Base-by-base conservation (phyloP, 2,329 filamentous ascomycete genomes). In the Paecilomyces variotii region DNA sequence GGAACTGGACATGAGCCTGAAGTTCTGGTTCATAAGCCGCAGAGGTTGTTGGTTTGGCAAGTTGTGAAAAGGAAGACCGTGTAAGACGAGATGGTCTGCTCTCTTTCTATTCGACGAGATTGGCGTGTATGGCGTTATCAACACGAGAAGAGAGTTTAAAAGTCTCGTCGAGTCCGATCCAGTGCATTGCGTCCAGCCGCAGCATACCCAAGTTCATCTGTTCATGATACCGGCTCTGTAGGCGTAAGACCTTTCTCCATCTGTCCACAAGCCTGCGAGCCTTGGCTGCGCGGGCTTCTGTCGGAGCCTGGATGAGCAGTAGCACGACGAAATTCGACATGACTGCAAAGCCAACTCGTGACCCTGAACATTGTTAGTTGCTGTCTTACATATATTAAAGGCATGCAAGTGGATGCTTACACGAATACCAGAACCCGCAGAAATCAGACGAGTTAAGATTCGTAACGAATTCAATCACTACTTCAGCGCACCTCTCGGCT, bases 271-370 rank as follows among this genome's bases (percentile, higher is more conserved):
- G 59, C 12, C 65, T 61, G 51, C 68, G 71, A 5, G 63, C 67
- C 32, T 64, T 65, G 1, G 59, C 32, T 2, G 67, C 69, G 54
- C 68, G 67, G 14, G 68, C 65, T 26, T 57, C 56, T 14, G 64
- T 71, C 0, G 70, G 70, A 1, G 70, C 67, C 58, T 72, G 68
- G 6, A 72, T 65, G 1, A 72, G 61, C 4, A 72, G 61, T 6
- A 72, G 56, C 54, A 71, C 64, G n/a, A 67, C 58, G 52, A 71
- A 72, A 34, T 72, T 72, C 11, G 70, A 72, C 14, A 72, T 67
- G 1, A 69, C 70, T n/a, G 70, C 69, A 32, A 72, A 72, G 9
- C 69, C 65, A 51, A 72, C 67, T 2, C 70, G 67, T 7, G 68
- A 68, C 70, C 70, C 70, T 72, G 19, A 3, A 14, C n/a, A 55